Evolutionary conservation across 805 yeast genomes (phyloP).

Genomic region (Ogataea saltuana): DNA sequence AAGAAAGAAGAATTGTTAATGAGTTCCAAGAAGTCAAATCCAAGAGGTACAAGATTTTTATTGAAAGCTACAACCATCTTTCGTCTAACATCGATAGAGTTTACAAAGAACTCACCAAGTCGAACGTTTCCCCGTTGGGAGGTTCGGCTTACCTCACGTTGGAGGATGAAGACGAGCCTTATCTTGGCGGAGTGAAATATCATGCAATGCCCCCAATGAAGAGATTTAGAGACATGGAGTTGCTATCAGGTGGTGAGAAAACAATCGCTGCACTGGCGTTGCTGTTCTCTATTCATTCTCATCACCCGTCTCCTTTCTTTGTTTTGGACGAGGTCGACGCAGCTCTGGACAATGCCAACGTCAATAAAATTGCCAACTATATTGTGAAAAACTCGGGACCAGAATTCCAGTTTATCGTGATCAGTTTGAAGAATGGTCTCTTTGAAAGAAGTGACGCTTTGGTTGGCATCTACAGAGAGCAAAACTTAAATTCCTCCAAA

Average conservation of each 20-base stretch:
- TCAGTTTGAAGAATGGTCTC: constrained; percentile 81
- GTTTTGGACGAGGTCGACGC: constrained; percentile 98
- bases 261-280: constrained; percentile 95
- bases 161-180: constrained; percentile 91
- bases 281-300: constrained; percentile 86
- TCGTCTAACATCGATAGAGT: constrained; percentile 69
- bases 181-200: constrained; percentile 75
- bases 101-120: constrained; percentile 83
- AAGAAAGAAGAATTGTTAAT: constrained; percentile 54
- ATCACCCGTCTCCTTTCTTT: constrained; percentile 92
- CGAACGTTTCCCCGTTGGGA: constrained; percentile 71
- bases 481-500: constrained; percentile 66
- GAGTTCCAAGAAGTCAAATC: constrained; percentile 61
- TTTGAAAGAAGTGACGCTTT: constrained; percentile 88
- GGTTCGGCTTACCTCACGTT: constrained; percentile 90
- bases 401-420: constrained; percentile 86
- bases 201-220: constrained; percentile 97
- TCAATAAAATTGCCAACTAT: constrained; percentile 82
- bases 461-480: constrained; percentile 91
- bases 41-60: constrained; percentile 62
- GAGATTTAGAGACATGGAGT: constrained; percentile 88
- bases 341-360: constrained; percentile 89
- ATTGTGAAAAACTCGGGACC: constrained; percentile 75
- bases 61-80: constrained; percentile 74
- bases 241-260: constrained; percentile 94